Percentiles rank a stretch among this genome's conserved stretches.
phyloP scores from a whole-genome alignment of 345 rosid species.

The Eucalyptus curtisii region DNA sequence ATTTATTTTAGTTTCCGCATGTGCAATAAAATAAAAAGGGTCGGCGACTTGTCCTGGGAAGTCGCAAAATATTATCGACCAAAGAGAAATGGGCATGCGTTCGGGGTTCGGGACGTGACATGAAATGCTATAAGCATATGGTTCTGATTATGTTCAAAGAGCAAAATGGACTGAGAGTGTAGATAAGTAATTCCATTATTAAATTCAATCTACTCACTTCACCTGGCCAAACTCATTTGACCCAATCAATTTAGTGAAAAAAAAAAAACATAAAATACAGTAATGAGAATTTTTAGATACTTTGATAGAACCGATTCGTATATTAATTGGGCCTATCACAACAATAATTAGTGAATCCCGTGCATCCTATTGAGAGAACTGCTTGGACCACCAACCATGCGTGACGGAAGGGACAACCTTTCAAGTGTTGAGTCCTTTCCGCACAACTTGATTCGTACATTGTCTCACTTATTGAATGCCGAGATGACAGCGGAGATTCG shows the following conservation, averaged over 20 bases:
- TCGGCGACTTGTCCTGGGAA: no score
- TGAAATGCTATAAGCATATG: no score
- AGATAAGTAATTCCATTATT: neutral
- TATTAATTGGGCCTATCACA: neutral
- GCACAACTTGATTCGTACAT: neutral
- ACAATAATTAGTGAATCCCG: neutral
- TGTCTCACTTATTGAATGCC: neutral
- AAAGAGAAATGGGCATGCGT: no score
- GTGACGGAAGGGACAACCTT: neutral
- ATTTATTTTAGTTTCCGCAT: no score
- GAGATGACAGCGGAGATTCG: neutral
- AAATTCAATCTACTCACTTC: neutral
- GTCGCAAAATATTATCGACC: no score
- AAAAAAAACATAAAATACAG: no score
- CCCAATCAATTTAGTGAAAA: no score
- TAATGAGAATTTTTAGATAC: no score
- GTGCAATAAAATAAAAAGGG: no score
- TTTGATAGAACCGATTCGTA: no score
- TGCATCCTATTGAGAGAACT: neutral
- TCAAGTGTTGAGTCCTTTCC: neutral
- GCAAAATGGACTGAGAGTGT: neutral
- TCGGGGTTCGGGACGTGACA: no score
- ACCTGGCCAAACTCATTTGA: neutral
- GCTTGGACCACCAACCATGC: neutral
- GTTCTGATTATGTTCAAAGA: no score